Base-by-base conservation (phyloP, 371 early-diverging fungal genomes). In the Saksenaea oblongispora region DNA sequence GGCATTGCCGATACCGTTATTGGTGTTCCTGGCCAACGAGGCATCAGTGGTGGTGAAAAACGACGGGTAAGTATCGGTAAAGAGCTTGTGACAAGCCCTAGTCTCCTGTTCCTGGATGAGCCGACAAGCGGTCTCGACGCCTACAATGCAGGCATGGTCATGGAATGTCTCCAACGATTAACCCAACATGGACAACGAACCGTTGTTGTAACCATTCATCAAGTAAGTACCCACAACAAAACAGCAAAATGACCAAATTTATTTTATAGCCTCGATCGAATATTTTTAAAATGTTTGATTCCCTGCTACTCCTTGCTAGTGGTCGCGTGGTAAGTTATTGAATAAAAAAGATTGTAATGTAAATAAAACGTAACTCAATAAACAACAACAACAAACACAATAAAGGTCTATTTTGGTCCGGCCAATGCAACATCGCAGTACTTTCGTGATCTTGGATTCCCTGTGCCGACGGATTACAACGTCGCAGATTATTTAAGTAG, bases 31-130 rank as follows among this genome's bases (percentile, higher is more conserved):
- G 87, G 87, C 1, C 75, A 78, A 17, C 83, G 93, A 11, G 94
- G 95, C 4, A 95, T 97, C 54, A 91, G 91, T 61, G 97, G 97
- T 0, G 98, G 98, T 13, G 97, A 98, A 74, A 95, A 93, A 76
- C 84, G 96, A 57, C 86, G 98, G 42, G 94, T 96, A 0, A 91
- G 93, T 26, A 96, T 98, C 63, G 98, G 95, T 11, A 89, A 90
- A 53, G 96, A 94, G 62, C 75, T 94, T 31, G 91, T 95, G 7
- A 91, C 93, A 0, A 88, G 87, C 1, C 95, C 95, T 0, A 85
- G 88, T 28, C 88, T 93, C 24, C 69, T 95, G 61, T 96, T 93
- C 76, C 76, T 95, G 64, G 95, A 92, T 69, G 96, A 96, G 69
- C 95, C 96, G 0, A 96, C 96, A 0, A 89, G 91, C 3, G 95